Evolutionary conservation across 2,329 filamentous ascomycete genomes (phyloP).

Genomic region (Trichoderma pleuroti): DNA sequence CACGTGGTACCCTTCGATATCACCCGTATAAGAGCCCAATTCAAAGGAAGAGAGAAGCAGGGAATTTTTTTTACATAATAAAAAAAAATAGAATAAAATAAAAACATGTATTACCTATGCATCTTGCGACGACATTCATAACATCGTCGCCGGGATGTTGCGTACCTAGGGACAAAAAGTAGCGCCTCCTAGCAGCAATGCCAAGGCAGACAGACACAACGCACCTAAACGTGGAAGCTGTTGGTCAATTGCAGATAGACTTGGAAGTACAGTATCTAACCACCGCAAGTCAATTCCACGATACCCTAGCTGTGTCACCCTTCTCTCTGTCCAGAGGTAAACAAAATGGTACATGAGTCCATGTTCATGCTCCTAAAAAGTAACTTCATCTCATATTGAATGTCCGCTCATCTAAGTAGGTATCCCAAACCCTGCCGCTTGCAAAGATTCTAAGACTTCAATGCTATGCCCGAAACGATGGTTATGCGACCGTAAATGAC

Average conservation of each 20-base stretch:
- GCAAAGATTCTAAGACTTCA: background rate
- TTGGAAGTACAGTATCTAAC: background rate
- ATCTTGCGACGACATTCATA: background rate
- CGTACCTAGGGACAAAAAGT: background rate
- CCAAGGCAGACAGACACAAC: background rate
- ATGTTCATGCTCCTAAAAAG: background rate
- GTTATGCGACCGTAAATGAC: background rate
- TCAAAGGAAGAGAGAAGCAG: background rate
- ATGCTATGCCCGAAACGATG: background rate
- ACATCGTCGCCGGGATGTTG: background rate
- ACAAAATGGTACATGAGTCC: background rate
- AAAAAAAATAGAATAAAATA: background rate
- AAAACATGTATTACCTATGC: background rate
- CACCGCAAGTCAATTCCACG: background rate
- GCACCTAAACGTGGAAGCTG: background rate
- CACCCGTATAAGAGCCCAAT: background rate
- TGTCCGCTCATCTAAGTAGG: background rate
- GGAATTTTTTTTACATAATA: background rate
- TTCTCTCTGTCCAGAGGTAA: background rate
- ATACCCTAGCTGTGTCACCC: background rate
- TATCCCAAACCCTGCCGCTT: background rate
- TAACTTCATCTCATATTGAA: background rate
- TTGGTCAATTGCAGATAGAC: background rate
- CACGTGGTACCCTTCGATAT: background rate
- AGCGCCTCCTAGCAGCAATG: background rate